A percentile compares a stretch with the other conserved stretches of the same genome.
These are phyloP conservation scores for Ramularia endophylla DNA, from an alignment of 2,329 filamentous ascomycete genomes.

Conservation along the genomic window DNA sequence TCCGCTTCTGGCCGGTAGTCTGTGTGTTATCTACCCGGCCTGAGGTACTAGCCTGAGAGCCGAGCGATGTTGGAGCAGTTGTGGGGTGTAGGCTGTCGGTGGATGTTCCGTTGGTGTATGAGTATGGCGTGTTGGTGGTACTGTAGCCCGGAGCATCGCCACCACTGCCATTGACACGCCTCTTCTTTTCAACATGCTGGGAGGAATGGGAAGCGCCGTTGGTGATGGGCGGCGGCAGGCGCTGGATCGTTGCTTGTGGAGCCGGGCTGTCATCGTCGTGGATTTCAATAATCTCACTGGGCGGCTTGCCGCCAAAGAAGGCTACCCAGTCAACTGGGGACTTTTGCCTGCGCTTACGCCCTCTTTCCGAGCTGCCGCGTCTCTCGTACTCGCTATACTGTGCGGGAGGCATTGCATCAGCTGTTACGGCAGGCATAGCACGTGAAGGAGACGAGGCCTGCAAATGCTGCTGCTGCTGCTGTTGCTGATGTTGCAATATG, in stretches of 20 bases:
- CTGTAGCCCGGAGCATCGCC: constrained; percentile 26
- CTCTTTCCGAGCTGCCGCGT: constrained; percentile 10
- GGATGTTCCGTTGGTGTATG: constrained; percentile 62
- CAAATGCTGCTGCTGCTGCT: constrained; percentile 17
- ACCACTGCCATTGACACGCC: constrained; percentile 51
- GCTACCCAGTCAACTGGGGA: constrained; percentile 32
- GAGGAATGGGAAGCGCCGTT: constrained; percentile 27
- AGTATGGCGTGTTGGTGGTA: constrained; percentile 59
- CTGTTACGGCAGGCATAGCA: constrained; percentile 14
- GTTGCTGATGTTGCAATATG: constrained; percentile 11
- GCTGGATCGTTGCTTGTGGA: constrained; percentile 19
- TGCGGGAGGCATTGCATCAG: constrained; percentile 8
- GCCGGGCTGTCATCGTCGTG: constrained; percentile 40
- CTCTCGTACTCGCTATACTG: constrained; percentile 9
- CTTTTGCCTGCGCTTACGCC: constrained; percentile 17
- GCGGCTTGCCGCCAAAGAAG: constrained; percentile 35
- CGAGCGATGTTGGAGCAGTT: constrained; percentile 72
- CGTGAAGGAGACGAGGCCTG: constrained; percentile 19
- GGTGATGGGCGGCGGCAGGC: constrained; percentile 15
- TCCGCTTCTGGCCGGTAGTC: constrained; percentile 78
- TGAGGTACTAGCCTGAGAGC: constrained; percentile 57
- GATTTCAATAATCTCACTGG: constrained; percentile 48
- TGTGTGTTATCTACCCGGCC: constrained; percentile 57
- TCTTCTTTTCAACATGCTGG: constrained; percentile 64
- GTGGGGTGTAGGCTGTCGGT: constrained; percentile 50